Evolutionary conservation across 225 moss, liverwort and hornwort genomes (phyloP), one percentile per base, ranked within the genome.

Genomic region (Climacium dendroides): DNA sequence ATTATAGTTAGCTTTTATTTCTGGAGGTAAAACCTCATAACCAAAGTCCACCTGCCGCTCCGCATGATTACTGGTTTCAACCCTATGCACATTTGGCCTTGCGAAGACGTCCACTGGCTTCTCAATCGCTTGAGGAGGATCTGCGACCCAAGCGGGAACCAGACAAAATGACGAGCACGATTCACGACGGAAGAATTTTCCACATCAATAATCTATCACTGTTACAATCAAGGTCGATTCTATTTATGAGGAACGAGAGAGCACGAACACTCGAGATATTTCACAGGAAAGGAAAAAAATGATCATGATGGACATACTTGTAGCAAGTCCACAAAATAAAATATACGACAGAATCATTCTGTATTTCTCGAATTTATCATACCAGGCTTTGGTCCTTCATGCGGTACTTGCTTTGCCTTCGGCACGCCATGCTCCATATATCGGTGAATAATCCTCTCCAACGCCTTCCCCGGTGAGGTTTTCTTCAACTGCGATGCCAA

Each of bases 401-500:
- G 85, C 39, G 63, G 67, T 78, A 66, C 85, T 79, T 65, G 23
- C 79, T 79, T 20, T 81, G 90, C 70, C 87, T 67, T 80, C 19
- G 90, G 93, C 60, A 57, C 78, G 57, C 94, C 92, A 55, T 75
- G 57, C 77, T 89, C 89, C 4, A 87, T 24, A 53, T 92, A 90
- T 10, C 88, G 88, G 29, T 90, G 0, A 53, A 83, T 26, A 48
- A 91, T 86, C 85, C 93, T 88, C 50, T 83, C 82, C 50, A 91
- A 71, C 45, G 93, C 92, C 62, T 23, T 83, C 50, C 80, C 75
- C 52, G 87, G 87, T 50, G 93, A 92, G 29, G 87, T 90, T 64
- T 87, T 92, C 82, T 81, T 89, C 86, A 93, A 67, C 66, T 91
- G 91, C 43, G 83, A 65, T 75, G 81, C 61, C 77, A 94, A 79